phyloP scores from a whole-genome alignment of 139 green algal species.

The Chlorella sp. region DNA sequence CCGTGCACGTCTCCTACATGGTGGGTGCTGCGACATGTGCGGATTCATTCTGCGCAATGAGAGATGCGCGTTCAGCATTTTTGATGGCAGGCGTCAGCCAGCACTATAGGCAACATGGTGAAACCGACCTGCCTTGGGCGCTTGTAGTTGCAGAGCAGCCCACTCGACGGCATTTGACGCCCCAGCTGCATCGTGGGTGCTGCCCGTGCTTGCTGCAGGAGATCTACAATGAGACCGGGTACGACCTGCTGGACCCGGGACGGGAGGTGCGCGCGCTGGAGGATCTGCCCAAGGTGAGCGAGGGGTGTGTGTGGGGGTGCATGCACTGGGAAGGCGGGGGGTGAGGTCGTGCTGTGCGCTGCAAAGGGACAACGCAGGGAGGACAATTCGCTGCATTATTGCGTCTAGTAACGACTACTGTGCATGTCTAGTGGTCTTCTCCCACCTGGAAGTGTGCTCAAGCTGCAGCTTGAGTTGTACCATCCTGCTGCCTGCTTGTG shows the following conservation, averaged over 20 bases:
- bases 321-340: neutral
- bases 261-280: constrained; percentile 23
- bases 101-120: neutral
- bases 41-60: constrained; percentile 81
- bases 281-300: constrained; percentile 31
- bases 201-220: neutral
- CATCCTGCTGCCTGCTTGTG: neutral
- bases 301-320: neutral
- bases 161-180: too few species aligned
- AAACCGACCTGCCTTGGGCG: neutral
- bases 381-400: neutral
- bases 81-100: neutral
- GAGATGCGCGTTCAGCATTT: too few species aligned
- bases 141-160: too few species aligned
- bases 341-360: neutral
- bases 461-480: too few species aligned
- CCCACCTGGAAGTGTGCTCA: too few species aligned
- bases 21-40: constrained; percentile 25
- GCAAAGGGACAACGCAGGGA: neutral
- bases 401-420: neutral
- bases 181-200: too few species aligned
- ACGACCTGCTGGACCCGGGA: constrained; percentile 77
- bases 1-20: constrained; percentile 87
- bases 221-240: constrained; percentile 61
- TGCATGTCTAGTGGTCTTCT: neutral